Percentiles rank a stretch among this genome's conserved stretches.
These are phyloP conservation scores for Verticillium nubilum DNA, from an alignment of 2,329 filamentous ascomycete genomes.

Conservation along the genomic window DNA sequence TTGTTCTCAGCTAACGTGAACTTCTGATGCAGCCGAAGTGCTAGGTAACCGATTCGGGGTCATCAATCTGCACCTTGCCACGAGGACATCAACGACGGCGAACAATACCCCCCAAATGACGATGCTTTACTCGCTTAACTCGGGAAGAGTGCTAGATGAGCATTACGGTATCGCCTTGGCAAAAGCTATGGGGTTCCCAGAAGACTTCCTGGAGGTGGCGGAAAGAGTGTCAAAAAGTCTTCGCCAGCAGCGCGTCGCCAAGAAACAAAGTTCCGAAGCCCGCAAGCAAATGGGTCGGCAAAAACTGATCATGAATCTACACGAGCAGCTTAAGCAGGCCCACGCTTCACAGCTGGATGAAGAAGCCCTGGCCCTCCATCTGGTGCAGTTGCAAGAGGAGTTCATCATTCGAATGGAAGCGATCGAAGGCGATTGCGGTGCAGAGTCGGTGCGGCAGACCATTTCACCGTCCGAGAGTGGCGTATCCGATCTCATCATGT, in stretches of 20 bases:
- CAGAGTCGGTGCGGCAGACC: background rate
- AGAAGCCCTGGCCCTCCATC: conserved; percentile 55
- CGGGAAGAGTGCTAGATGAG: conserved; percentile 63
- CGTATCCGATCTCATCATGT: background rate
- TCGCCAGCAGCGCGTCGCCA: conserved; percentile 49
- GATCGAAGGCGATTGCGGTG: background rate
- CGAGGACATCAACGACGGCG: conserved; percentile 51
- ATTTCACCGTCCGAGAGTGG: background rate
- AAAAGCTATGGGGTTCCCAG: conserved; percentile 66
- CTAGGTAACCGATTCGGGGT: conserved; percentile 72
- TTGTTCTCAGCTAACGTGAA: conserved; percentile 6
- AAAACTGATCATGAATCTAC: conserved; percentile 67
- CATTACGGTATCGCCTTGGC: conserved; percentile 86
- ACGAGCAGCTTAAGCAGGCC: conserved; percentile 67
- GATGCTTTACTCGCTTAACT: conserved; percentile 81
- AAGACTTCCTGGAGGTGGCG: conserved; percentile 61
- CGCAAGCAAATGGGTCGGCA: conserved; percentile 57
- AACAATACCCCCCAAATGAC: conserved; percentile 58
- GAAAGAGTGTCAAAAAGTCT: conserved; percentile 60
- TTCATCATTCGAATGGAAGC: conserved; percentile 46
- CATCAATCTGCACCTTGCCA: conserved; percentile 74
- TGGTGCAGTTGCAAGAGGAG: conserved; percentile 65
- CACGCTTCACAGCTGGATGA: conserved; percentile 60
- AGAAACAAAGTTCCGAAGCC: conserved; percentile 52
- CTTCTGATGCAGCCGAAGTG: conserved; percentile 50